Conservation (phyloP, 495 filamentous ascomycete species). For the Neurospora pannonica region DNA sequence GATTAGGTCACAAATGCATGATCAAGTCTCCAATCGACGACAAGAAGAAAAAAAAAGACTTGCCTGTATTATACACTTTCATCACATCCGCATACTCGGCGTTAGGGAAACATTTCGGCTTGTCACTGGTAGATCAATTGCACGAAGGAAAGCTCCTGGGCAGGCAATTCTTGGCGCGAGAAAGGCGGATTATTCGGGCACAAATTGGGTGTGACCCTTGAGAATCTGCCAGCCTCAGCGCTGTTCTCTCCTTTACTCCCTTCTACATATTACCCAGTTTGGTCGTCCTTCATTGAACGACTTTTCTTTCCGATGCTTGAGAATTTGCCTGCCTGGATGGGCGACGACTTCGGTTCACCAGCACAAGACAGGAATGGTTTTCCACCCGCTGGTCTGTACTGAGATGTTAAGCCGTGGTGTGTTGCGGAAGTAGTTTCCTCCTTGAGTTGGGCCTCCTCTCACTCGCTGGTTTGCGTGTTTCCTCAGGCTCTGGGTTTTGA, state of each 20-base stretch:
- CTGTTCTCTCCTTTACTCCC: conserved; percentile 37
- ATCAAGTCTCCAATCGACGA: conserved; percentile 29
- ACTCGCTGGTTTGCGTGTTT: background rate
- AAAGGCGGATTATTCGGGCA: conserved; percentile 24
- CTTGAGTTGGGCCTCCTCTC: background rate
- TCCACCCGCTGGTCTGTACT: background rate
- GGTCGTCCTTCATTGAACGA: background rate
- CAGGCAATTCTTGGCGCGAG: conserved; percentile 28
- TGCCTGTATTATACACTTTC: conserved; percentile 38
- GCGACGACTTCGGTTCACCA: background rate
- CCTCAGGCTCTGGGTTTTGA: background rate
- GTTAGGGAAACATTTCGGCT: conserved; percentile 34
- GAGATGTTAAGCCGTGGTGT: background rate
- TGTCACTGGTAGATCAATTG: conserved; percentile 35
- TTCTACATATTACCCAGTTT: conserved; percentile 4
- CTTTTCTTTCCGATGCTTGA: background rate
- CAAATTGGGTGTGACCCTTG: conserved; percentile 18
- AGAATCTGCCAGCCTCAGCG: conserved; percentile 22
- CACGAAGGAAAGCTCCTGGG: conserved; percentile 18
- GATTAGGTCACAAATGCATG: conserved; percentile 49
- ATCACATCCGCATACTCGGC: conserved; percentile 42
- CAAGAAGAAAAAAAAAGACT: conserved; percentile 34
- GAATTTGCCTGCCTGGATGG: background rate
- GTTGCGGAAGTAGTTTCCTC: background rate
- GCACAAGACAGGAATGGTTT: background rate